Conservation (phyloP, 129 eudicot genomes). For the Flaveria linearis region DNA sequence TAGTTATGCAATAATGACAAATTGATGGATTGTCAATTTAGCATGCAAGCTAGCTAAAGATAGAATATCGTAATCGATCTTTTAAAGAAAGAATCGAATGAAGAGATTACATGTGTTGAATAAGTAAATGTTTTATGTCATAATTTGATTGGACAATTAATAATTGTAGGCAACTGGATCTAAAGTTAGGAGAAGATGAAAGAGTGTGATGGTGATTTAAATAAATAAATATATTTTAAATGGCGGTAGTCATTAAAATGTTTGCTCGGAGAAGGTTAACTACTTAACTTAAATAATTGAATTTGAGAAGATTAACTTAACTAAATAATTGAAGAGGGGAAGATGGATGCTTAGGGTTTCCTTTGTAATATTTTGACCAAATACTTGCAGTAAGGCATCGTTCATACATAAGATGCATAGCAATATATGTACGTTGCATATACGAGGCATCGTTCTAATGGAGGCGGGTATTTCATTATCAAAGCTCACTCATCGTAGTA, state of each 20-base stretch:
- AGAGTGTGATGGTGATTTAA: neutral
- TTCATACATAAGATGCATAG: too few relatives aligned
- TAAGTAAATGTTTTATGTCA: slow-evolving; percentile 5
- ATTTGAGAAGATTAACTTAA: neutral
- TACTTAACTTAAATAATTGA: neutral
- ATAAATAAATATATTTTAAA: neutral
- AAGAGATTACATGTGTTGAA: neutral
- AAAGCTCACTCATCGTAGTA: too few relatives aligned
- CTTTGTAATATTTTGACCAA: neutral
- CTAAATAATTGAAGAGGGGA: neutral
- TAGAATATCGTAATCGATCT: neutral
- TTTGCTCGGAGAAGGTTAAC: too few relatives aligned
- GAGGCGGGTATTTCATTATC: too few relatives aligned
- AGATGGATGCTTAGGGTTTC: neutral
- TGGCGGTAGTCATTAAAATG: too few relatives aligned
- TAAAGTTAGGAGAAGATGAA: slow-evolving; percentile 5
- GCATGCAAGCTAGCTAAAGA: slow-evolving; percentile 21
- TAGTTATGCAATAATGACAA: slow-evolving; percentile 20
- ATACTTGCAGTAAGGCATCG: neutral
- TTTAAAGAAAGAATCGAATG: neutral
- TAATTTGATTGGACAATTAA: neutral
- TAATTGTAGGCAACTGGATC: neutral
- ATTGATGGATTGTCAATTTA: slow-evolving; percentile 22
- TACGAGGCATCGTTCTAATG: too few relatives aligned
- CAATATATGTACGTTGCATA: too few relatives aligned